Evolutionary conservation across 192 early-diverging fungal species (phyloP).

Genomic region (Linnemannia elongata): DNA sequence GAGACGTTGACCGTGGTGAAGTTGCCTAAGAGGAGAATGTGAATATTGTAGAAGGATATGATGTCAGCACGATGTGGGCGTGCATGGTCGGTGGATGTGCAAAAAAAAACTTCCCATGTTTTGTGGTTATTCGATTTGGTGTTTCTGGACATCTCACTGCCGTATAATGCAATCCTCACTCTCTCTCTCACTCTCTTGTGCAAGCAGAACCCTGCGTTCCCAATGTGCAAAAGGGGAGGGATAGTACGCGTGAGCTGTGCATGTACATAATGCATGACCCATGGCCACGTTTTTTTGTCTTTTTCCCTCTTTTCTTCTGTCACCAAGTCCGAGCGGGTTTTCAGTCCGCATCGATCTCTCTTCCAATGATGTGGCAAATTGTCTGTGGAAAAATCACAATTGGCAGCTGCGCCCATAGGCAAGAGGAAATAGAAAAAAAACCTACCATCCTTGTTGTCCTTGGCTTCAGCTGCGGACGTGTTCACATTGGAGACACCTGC

Average conservation of each 20-base stretch:
- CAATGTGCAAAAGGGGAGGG: neutral
- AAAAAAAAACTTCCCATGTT: neutral
- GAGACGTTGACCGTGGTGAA: constrained; percentile 2
- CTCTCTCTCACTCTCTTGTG: neutral
- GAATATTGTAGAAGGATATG: neutral
- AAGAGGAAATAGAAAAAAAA: neutral
- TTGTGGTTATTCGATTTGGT: constrained; percentile 1
- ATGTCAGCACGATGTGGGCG: neutral
- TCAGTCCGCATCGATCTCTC: neutral
- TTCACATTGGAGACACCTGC: constrained; percentile 28
- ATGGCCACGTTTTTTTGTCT: neutral
- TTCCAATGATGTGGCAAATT: neutral
- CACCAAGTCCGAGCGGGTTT: neutral
- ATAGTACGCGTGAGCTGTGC: neutral
- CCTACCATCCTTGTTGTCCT: constrained; percentile 19
- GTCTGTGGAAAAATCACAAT: neutral
- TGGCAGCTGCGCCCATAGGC: neutral
- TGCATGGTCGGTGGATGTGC: neutral
- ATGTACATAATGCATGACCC: constrained; percentile 7
- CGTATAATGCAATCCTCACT: neutral
- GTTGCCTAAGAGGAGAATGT: constrained; percentile 7
- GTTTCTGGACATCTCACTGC: neutral
- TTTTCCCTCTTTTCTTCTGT: neutral
- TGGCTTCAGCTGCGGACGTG: neutral
- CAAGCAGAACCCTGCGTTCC: neutral